These are phyloP conservation scores for Botrytis deweyae DNA, from an alignment of 2,329 filamentous ascomycete genomes.

Conservation along the genomic window DNA sequence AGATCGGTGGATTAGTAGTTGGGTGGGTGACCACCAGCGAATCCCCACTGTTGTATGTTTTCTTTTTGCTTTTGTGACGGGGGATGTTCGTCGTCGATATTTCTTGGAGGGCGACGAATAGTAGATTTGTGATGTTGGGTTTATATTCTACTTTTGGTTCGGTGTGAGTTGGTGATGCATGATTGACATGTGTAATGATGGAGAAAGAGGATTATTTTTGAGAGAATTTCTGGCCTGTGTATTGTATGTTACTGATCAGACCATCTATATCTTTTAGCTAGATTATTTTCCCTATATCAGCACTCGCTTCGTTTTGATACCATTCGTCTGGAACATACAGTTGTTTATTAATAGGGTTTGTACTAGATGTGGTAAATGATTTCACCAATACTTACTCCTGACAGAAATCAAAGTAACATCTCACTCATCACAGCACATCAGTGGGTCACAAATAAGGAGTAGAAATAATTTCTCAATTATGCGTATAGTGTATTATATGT, in stretches of 20 bases:
- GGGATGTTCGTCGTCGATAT: background rate
- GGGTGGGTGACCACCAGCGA: conserved; percentile 19
- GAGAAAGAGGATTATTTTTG: background rate
- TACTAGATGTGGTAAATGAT: background rate
- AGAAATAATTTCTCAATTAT: background rate
- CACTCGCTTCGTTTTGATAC: background rate
- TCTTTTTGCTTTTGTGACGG: background rate
- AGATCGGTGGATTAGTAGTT: conserved; percentile 19
- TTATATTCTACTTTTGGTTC: background rate
- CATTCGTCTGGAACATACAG: background rate
- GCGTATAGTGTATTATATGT: background rate
- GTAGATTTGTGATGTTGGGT: too few relatives aligned
- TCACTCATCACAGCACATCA: background rate
- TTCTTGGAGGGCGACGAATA: background rate
- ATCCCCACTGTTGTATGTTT: conserved; percentile 17
- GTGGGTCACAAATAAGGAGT: background rate
- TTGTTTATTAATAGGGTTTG: background rate
- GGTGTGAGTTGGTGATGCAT: background rate
- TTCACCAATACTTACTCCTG: background rate
- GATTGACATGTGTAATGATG: background rate
- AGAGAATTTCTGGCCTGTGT: background rate
- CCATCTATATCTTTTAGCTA: background rate
- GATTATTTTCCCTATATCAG: background rate
- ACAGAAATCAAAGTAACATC: background rate
- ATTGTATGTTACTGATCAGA: background rate